phyloP scores from a whole-genome alignment of 148 eudicot genomes.

The Dianthus caryophyllus region DNA sequence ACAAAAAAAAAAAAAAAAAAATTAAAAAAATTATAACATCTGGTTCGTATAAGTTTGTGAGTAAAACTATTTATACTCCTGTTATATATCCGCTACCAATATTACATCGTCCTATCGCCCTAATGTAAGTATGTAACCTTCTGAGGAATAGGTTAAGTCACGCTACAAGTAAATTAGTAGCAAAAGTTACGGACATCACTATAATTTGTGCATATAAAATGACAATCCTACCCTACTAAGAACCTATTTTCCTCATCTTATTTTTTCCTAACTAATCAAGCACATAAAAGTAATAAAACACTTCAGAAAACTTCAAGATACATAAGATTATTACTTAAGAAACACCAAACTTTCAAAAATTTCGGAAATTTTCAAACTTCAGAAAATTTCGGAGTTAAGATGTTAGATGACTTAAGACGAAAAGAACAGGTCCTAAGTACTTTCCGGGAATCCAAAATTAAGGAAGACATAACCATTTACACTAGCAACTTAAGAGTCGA shows the following conservation, averaged over 20 bases:
- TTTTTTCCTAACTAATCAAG: no score
- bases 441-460: no score
- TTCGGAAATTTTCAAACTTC: no score
- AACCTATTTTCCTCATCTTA: neutral
- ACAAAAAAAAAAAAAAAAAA: neutral
- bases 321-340: no score
- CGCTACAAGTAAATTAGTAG: neutral
- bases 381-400: no score
- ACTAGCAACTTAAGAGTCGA: neutral
- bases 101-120: neutral
- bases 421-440: no score
- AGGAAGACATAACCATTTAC: neutral
- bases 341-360: no score
- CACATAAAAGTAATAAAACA: no score
- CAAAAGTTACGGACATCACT: conserved; percentile 1
- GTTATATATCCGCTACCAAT: neutral
- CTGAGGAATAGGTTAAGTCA: neutral
- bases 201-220: neutral
- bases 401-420: no score
- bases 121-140: neutral
- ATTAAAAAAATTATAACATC: neutral
- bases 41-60: neutral
- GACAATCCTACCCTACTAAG: neutral
- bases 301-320: neutral
- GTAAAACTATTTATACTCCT: neutral